Evolutionary conservation across 2,329 filamentous ascomycete genomes (phyloP), one percentile per base, ranked within the genome.

Genomic region (Xylariomycetidae sp.): DNA sequence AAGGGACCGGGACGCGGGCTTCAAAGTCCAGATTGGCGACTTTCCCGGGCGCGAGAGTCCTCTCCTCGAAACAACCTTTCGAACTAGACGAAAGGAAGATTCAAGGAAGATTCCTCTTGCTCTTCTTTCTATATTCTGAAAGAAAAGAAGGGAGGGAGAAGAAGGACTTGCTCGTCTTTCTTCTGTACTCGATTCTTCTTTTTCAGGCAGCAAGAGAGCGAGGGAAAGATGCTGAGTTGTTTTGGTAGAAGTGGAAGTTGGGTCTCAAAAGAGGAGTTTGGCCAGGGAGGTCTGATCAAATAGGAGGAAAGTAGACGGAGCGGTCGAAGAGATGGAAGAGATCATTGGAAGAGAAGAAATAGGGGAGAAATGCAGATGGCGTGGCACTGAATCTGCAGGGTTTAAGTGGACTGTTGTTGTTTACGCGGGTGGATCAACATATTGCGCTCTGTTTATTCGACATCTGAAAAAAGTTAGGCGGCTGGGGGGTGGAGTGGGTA

Each of bases 1-100:
- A 94, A 74, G 90, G 90, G 72, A 97, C 92, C 77, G 90, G 88
- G 72, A 96, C 86, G 72, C 88, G 86, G 73, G 89, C 88, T 85
- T 95, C 89, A 92, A 94, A 96, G 87, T 96, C 89, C 89, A 96
- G 89, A 77, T 88, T 96, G 87, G 74, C 87, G 84, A 84, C 81
- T 82, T 85, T 80, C 70, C 31, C 54, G 45, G 54, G 61, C 58
- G 60, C 56, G 54, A 61, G 59, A 64, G 61, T 63, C 53, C 53
- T 63, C 61, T 65, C 59, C 62, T 60, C 55, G 54, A 64, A n/a
- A n/a, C 61, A 52, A 63, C 61, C 63, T 63, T 65, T 57, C 59
- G 58, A 59, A 49, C 46, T 46, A 31, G 45, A 50, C 74, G 73
- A 79, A 79, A 80, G 74, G 75, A 74, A 77, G 72, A 76, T 48